Evolutionary conservation across 306 rosid species (phyloP), one percentile per base, ranked within the genome.

Genomic region (Cyamopsis tetragonoloba): DNA sequence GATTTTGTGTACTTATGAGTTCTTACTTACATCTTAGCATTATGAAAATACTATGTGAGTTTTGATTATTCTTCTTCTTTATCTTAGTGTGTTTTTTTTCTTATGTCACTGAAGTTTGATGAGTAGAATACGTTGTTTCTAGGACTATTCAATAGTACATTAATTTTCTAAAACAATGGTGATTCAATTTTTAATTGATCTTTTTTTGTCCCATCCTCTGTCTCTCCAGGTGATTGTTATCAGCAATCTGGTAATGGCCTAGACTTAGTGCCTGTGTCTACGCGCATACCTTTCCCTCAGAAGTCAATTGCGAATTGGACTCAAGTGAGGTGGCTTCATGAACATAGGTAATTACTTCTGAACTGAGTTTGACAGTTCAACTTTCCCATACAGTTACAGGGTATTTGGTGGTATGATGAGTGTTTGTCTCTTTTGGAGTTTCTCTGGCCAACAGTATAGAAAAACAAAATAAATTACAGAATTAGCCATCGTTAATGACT

Each of bases 261-360:
- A 11, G 66, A 34, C 15, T 62, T 62, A 8, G 27, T 56, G 28
- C 54, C 70, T 26, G 62, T 64, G 49, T 72, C 67, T 30, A 17
- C 9, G 42, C 68, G 74, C 13, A 30, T 38, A 6, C 38, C 64
- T 51, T 32, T 50, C 74, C 68, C 68, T 15, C 26, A 15, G 72
- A 66, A 82, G 14, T 38, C 72, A 65, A 9, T 32, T 54, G 31
- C 50, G 47, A 61, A 62, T 17, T 56, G 76, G 62, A 46, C 30
- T 74, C 67, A 22, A 49, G 49, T 58, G 13, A 56, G 39, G 46
- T 73, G 78, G 73, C 78, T 66, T 70, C 70, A 67, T 57, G 19
- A 62, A 43, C 70, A 58, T 44, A 77, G 84, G 89, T 85, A 73
- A 72, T 71, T 30, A 41, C 6, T 54, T 31, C 51, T 44, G 38